phyloP scores from a whole-genome alignment of 768 basidiomycete species.

The Symmetrospora coprosmae region DNA sequence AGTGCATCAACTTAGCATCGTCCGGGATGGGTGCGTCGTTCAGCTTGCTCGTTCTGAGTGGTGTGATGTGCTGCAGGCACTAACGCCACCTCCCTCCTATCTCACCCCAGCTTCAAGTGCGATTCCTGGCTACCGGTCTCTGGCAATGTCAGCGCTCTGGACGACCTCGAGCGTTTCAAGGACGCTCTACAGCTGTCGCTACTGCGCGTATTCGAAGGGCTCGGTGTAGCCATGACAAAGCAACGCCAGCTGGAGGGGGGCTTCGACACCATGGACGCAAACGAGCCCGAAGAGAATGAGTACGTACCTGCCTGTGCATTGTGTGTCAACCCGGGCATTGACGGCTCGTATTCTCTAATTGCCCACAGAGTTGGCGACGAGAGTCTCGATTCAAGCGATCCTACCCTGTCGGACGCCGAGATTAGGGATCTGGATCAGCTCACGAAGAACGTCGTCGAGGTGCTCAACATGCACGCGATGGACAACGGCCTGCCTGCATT shows the following conservation, averaged over 20 bases:
- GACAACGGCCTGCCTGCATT: conserved; percentile 1
- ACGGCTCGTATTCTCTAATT: no score
- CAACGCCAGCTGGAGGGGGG: conserved; percentile 20
- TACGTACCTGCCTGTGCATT: background rate
- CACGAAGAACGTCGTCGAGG: conserved; percentile 25
- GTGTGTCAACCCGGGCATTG: background rate
- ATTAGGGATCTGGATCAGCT: conserved; percentile 27
- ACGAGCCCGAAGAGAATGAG: conserved; percentile 13
- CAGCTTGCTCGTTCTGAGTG: no score
- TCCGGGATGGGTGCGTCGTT: conserved; percentile 28
- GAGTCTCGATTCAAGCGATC: conserved; percentile 21
- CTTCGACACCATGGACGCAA: conserved; percentile 27
- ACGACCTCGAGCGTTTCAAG: conserved; percentile 71
- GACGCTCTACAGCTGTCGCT: conserved; percentile 64
- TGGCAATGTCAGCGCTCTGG: conserved; percentile 57
- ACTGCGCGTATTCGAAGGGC: conserved; percentile 79
- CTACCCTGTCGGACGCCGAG: conserved; percentile 23
- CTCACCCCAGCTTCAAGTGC: conserved; percentile 61
- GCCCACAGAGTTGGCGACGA: conserved; percentile 24
- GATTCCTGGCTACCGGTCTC: conserved; percentile 75
- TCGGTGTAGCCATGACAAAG: conserved; percentile 35
- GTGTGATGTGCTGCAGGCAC: no score
- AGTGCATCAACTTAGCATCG: conserved; percentile 59
- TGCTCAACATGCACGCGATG: conserved; percentile 24
- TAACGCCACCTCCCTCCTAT: no score